A percentile compares a stretch with the other conserved stretches of the same genome.
Conservation (phyloP, 2,329 filamentous ascomycete genomes). For the Aspergillus ochraceoroseus region DNA sequence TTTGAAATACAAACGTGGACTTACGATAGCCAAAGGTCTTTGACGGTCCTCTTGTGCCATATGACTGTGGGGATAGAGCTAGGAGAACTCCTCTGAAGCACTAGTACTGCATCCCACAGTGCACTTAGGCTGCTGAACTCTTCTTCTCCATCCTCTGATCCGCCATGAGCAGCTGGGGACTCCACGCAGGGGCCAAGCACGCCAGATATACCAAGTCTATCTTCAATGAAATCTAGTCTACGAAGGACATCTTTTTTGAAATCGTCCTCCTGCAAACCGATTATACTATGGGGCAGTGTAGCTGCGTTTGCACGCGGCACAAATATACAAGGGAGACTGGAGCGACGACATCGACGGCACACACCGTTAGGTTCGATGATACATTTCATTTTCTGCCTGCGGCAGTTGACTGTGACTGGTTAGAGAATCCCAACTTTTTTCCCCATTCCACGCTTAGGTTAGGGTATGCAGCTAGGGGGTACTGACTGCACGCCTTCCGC, state of each 20-base stretch:
- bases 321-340: constrained; percentile 5
- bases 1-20: no score
- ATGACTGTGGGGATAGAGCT: background rate
- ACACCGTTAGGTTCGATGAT: background rate
- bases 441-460: no score
- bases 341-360: constrained; percentile 7
- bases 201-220: background rate
- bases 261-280: background rate
- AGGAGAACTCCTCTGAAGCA: constrained; percentile 2
- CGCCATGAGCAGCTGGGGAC: background rate
- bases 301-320: constrained; percentile 3
- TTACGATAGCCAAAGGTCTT: constrained; percentile 6
- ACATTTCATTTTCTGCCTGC: constrained; percentile 9
- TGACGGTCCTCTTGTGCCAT: constrained; percentile 3
- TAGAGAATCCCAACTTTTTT: no score
- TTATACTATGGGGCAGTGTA: background rate
- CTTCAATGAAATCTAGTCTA: constrained; percentile 3
- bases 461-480: no score
- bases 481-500: constrained; percentile 8
- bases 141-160: background rate
- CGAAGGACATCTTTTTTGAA: constrained; percentile 4
- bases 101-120: constrained; percentile 2
- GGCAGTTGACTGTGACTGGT: constrained; percentile 5
- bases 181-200: background rate
- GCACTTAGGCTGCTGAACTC: background rate